Evolutionary conservation across 345 rosid species (phyloP), one percentile per base, ranked within the genome.

Genomic region (Eucalyptus marginata): DNA sequence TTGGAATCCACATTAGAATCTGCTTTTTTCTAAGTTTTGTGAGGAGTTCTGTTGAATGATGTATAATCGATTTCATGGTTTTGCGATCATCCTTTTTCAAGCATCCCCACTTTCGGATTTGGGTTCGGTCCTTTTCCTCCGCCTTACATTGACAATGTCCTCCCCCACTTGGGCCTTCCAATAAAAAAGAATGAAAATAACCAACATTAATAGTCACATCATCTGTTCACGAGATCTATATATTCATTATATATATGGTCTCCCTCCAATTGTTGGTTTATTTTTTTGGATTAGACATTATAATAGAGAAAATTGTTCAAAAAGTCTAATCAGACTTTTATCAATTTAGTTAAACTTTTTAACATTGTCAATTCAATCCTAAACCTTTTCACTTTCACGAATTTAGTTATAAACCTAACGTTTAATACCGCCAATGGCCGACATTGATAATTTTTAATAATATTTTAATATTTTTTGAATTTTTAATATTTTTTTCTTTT

Each of bases 151-250:
- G 76, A 64, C 76, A n/a, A 15, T 64, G 40, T n/a, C 36, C 76
- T n/a, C 68, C 68, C 36, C 76, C 76, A n/a, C 76, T 64, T 4
- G 36, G 18, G 10, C 76, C 76, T 64, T 64, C 16, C 76, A 7
- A 64, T 64, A 64, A 20, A n/a, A n/a, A n/a, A 64, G 40, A 64
- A 64, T 7, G 20, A 62, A 62, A 62, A 62, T 27, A 29, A 62
- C 68, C 68, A 13, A 62, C 68, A 62, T 12, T 27, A 13, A 12
- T 64, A 29, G 71, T 1, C 3, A 18, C 46, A 10, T 18, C 7
- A 0, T 20, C 10, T 6, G 9, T 20, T 6, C 24, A 20, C 1
- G 3, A 5, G 29, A 36, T 36, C 0, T 16, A 2, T 71, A 20
- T 36, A 10, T 3, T 20, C 3, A 3, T 36, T 71, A 33, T 33